Base-by-base conservation (phyloP, 805 yeast genomes). In the Metschnikowia chrysomelidarum region DNA sequence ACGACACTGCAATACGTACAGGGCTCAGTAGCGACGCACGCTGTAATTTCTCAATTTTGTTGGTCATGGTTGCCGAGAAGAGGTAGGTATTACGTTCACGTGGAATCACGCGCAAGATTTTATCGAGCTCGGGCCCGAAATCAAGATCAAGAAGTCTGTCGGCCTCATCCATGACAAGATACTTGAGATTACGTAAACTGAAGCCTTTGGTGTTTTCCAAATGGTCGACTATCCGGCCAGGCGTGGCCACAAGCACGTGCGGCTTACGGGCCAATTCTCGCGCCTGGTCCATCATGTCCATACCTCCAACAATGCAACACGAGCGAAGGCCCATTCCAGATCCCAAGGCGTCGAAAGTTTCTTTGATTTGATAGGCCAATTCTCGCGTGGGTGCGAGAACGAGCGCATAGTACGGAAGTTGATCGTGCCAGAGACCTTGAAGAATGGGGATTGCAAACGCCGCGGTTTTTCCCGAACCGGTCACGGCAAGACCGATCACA, bases 401-500 rank as follows among this genome's bases (percentile, higher is more conserved):
- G 48, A 93, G 78, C 4, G 95, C 95, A 60, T 78, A 93, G 51
- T 85, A 84, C 3, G 96, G 89, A 2, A 82, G 71, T 53, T 91
- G 96, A 18, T 82, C 88, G 36, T 87, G 79, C 87, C 96, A 89
- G 31, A 93, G 69, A 1, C 87, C 80, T 59, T 93, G 97, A 20
- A 93, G 70, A 28, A 93, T 87, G 1, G 98, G 98, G 33, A 93
- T 78, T 7, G 98, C 97, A 70, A 93, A 93, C 0, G 98, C 98
- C 0, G 98, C 98, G 0, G 98, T 93, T 61, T 91, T 91, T 46
- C 98, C 98, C 4, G 96, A 87, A 28, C 98, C 98, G 0, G 98
- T 91, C 55, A 91, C 96, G 0, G 98, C 98, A 43, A 91, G 73
- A 10, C 98, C 98, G 54, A 91, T 88, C 30, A 91, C 82, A 63